Base-by-base conservation (phyloP, 495 filamentous ascomycete species). In the Penicillium malachiteum region DNA sequence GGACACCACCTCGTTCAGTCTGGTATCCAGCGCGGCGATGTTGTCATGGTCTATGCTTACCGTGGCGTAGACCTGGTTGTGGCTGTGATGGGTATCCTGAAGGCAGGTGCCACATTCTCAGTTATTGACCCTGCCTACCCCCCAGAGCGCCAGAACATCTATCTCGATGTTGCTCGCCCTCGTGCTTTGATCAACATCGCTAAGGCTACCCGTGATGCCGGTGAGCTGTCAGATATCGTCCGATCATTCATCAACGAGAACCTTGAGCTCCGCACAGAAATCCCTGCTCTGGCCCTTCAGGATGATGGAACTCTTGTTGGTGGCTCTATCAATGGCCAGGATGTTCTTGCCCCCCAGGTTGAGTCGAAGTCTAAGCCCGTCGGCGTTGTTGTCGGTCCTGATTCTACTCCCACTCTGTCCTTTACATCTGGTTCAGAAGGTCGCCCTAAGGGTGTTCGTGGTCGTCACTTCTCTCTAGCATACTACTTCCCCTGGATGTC, bases 401-500 rank as follows among this genome's bases (percentile, higher is more conserved):
- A 98, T 67, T 91, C 88, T 9, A 88, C 77, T 3, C 91, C 91
- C 9, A 96, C 91, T 0, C 72, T 97, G 9, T 82, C 75, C 13
- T 97, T 97, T 70, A 97, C 92, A 7, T 90, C 85, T 11, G 92
- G 93, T 3, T 88, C 84, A 4, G 91, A 97, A 74, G 91, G 91
- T 3, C 75, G 80, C 35, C 90, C 91, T 10, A 95, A 94, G 77
- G 92, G 94, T 57, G 92, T 96, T 10, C 81, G 82, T 44, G 93
- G 94, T 1, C 84, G 93, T 14, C 94, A 98, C 74, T 98, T 87
- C 73, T 88, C 84, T 45, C 70, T 97, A 50, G 83, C 91, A 0
- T 88, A 91, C 62, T 98, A 96, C 70, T 92, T 91, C 64, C 81
- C 83, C 13, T 98, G 92, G 93, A 98, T 98, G 94, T 81, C 87